Evolutionary conservation across 768 basidiomycete genomes (phyloP).

Genomic region (Pleurotus pulmonarius): DNA sequence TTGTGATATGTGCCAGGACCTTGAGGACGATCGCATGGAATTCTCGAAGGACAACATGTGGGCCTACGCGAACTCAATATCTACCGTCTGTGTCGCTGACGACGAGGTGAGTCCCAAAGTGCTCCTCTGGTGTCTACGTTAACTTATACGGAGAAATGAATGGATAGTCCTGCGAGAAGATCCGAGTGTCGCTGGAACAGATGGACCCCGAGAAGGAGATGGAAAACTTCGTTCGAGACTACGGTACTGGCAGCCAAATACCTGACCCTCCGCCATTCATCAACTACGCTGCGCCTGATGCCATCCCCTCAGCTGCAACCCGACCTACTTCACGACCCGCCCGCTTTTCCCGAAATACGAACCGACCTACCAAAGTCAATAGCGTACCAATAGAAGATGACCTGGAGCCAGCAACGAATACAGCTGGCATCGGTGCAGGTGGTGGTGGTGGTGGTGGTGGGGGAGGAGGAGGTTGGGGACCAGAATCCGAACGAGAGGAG

Average conservation of each 20-base stretch:
- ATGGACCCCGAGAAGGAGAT: slow-evolving; percentile 87
- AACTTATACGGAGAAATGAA: slow-evolving; percentile 1
- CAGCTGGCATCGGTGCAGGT: slow-evolving; percentile 72
- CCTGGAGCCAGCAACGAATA: slow-evolving; percentile 45
- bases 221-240: slow-evolving; percentile 83
- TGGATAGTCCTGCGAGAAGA: slow-evolving; percentile 82
- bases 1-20: slow-evolving; percentile 92
- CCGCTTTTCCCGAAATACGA: slow-evolving; percentile 33
- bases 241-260: slow-evolving; percentile 85
- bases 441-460: slow-evolving; percentile 52
- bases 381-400: not conserved
- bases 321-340: slow-evolving; percentile 51
- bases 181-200: slow-evolving; percentile 83
- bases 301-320: slow-evolving; percentile 56
- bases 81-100: slow-evolving; percentile 90
- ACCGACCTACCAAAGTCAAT: not conserved
- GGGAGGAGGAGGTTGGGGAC: slow-evolving; percentile 40
- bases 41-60: slow-evolving; percentile 95
- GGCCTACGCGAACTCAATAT: slow-evolving; percentile 95
- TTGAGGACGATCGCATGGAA: slow-evolving; percentile 92
- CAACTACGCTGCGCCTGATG: slow-evolving; percentile 41
- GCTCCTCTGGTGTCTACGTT: not conserved
- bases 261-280: slow-evolving; percentile 69
- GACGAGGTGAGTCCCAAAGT: slow-evolving; percentile 68
- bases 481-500: slow-evolving; percentile 27